These are phyloP conservation scores for Elsinoe necatrix DNA, from an alignment of 2,329 filamentous ascomycete genomes.

Conservation along the genomic window DNA sequence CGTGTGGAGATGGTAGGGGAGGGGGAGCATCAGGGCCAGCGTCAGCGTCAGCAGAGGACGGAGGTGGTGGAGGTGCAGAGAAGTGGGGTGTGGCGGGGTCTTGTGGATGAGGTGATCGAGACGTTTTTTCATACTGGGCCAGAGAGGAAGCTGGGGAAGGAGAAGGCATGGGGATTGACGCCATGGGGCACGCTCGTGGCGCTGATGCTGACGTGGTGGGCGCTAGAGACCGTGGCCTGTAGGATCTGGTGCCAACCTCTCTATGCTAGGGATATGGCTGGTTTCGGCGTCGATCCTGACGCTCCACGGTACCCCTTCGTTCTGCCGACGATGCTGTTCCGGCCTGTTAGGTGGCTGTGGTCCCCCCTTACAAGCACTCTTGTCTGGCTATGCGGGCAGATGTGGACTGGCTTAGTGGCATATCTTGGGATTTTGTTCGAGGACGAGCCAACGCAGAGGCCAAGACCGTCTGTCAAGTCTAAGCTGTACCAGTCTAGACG, in stretches of 20 bases:
- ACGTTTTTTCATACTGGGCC: background rate
- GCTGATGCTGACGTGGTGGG: background rate
- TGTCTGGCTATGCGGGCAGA: background rate
- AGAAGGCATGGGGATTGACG: background rate
- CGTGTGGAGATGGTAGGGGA: constrained; percentile 27
- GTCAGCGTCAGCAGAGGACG: no score
- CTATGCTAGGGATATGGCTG: constrained; percentile 41
- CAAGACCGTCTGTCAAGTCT: background rate
- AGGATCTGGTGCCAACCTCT: constrained; percentile 45
- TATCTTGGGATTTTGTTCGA: constrained; percentile 9
- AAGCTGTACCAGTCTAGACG: constrained; percentile 1
- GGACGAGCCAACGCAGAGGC: background rate
- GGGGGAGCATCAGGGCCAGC: background rate
- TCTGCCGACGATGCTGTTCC: constrained; percentile 46
- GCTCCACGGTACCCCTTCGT: constrained; percentile 49
- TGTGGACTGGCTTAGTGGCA: background rate
- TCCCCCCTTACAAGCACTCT: constrained; percentile 20
- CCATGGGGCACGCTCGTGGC: background rate
- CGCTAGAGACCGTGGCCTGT: constrained; percentile 9
- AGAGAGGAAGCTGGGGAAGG: background rate
- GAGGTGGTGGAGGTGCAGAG: background rate
- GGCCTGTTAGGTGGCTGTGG: constrained; percentile 32
- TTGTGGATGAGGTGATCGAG: background rate
- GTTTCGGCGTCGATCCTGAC: constrained; percentile 43
- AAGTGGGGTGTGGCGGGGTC: background rate